These are phyloP conservation scores for Leccinum pellstonianum DNA, from an alignment of 768 basidiomycete species.

Conservation along the genomic window DNA sequence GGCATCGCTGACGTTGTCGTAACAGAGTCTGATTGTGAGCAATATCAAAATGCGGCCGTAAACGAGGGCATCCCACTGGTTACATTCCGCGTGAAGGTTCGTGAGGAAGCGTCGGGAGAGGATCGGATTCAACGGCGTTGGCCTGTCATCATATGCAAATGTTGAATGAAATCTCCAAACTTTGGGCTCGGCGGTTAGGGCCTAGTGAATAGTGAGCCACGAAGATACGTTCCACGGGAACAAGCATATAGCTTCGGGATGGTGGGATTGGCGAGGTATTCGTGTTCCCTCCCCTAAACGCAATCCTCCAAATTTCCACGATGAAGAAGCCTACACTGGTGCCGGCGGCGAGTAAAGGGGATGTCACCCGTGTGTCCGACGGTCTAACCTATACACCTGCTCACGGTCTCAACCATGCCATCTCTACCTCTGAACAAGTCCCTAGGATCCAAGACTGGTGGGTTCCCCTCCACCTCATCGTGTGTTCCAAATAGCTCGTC, in stretches of 20 bases:
- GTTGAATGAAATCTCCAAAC: not conserved
- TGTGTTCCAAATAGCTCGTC: no score
- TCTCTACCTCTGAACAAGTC: no score
- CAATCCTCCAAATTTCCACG: not conserved
- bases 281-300: no score
- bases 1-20: conserved; percentile 9
- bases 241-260: not conserved
- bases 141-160: not conserved
- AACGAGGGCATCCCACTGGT: not conserved
- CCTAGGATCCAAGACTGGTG: no score
- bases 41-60: conserved; percentile 60
- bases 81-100: no score
- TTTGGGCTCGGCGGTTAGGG: not conserved
- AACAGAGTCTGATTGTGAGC: conserved; percentile 71
- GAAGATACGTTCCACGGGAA: not conserved
- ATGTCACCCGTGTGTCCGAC: no score
- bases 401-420: no score
- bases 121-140: not conserved
- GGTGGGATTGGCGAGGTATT: not conserved
- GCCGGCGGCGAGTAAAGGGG: no score
- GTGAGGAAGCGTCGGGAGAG: not conserved
- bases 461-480: no score
- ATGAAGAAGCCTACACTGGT: no score
- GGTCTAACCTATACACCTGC: no score
- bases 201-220: not conserved